Evolutionary conservation across 257 asterid genomes (phyloP).

Genomic region (Cynanchum wilfordii): DNA sequence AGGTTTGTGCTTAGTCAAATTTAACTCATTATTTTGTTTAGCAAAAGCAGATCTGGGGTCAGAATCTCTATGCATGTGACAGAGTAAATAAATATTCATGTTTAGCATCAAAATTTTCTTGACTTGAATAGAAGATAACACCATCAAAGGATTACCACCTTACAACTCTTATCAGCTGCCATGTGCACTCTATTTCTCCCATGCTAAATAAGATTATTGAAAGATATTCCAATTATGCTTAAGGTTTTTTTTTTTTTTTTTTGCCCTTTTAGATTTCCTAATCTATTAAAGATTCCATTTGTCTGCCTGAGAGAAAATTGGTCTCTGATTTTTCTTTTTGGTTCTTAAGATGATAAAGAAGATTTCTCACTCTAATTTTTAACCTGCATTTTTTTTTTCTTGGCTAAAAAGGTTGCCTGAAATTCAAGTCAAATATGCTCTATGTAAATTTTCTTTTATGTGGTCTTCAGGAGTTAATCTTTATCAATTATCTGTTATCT

Average conservation of each 20-base stretch:
- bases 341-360: background rate
- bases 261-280: background rate
- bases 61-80: background rate
- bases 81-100: background rate
- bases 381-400: slow-evolving; percentile 1
- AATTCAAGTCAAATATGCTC: background rate
- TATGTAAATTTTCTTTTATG: background rate
- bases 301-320: background rate
- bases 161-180: background rate
- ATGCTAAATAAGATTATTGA: background rate
- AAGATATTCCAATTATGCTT: background rate
- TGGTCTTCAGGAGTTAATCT: background rate
- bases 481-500: background rate
- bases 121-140: background rate
- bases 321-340: background rate
- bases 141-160: background rate
- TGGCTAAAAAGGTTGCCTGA: background rate
- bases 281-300: background rate
- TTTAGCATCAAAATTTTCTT: background rate
- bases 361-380: background rate
- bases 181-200: background rate
- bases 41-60: slow-evolving; percentile 1
- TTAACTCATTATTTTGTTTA: slow-evolving; percentile 7
- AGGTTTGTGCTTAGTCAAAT: slow-evolving; percentile 57
- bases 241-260: background rate